These are phyloP conservation scores for Saturnispora sanitii DNA, from an alignment of 805 yeast species.

Conservation along the genomic window DNA sequence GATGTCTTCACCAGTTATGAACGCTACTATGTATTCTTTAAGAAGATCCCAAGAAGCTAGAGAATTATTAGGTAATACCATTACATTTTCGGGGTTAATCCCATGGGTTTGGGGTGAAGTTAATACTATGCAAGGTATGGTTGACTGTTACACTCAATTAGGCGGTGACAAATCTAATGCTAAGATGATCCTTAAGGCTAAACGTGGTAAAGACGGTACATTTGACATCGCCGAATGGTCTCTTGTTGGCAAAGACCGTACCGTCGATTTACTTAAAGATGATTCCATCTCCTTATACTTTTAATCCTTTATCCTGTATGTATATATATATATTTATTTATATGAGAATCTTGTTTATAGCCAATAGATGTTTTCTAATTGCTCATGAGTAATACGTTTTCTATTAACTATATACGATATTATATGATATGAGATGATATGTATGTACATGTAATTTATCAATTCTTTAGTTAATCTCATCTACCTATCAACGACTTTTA, in stretches of 20 bases:
- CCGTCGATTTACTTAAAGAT: constrained; percentile 19
- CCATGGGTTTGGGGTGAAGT: constrained; percentile 89
- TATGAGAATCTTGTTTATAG: neutral
- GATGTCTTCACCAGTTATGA: constrained; percentile 78
- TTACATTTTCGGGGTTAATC: constrained; percentile 59
- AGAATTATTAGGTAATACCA: constrained; percentile 60
- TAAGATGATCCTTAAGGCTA: constrained; percentile 60
- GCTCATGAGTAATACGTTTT: no score
- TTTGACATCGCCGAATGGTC: constrained; percentile 59
- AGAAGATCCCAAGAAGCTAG: constrained; percentile 64
- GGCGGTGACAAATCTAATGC: constrained; percentile 52
- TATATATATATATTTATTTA: neutral
- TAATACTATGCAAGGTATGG: constrained; percentile 73
- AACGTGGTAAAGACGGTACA: constrained; percentile 41
- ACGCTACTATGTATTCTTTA: constrained; percentile 76
- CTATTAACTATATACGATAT: no score
- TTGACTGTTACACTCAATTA: constrained; percentile 63
- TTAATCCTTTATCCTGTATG: neutral
- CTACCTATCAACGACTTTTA: constrained; percentile 13
- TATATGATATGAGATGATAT: no score
- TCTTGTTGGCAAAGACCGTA: constrained; percentile 39
- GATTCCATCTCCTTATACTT: constrained; percentile 6
- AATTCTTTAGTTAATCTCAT: neutral
- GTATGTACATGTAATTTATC: neutral
- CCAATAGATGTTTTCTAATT: neutral